A percentile compares a stretch with the other conserved stretches of the same genome.
Evolutionary conservation across 805 yeast genomes (phyloP).

Genomic region (Myxozyma geophila): DNA sequence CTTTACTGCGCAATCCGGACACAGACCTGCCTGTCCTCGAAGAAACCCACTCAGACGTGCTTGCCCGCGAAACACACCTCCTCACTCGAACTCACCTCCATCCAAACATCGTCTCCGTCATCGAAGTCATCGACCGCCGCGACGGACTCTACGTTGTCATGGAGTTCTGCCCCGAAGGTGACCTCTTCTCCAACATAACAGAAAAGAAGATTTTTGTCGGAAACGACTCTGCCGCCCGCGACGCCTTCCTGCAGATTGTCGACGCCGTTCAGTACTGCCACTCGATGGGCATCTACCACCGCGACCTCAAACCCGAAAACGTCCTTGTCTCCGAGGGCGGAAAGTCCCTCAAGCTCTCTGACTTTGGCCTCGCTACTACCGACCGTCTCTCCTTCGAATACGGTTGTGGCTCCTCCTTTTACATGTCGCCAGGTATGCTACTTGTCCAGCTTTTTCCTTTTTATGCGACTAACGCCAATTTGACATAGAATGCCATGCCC

Average conservation of each 20-base stretch:
- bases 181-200: constrained; percentile 82
- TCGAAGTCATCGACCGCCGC: constrained; percentile 68
- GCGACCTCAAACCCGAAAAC: constrained; percentile 96
- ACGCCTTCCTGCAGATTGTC: constrained; percentile 73
- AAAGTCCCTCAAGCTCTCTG: constrained; percentile 66
- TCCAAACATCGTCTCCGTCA: constrained; percentile 76
- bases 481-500: constrained; percentile 21
- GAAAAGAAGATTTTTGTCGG: constrained; percentile 60
- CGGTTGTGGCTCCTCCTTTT: constrained; percentile 85
- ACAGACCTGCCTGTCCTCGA: constrained; percentile 21
- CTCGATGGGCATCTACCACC: constrained; percentile 79
- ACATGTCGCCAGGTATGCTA: constrained; percentile 82
- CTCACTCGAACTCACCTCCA: constrained; percentile 78
- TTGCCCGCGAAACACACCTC: constrained; percentile 61
- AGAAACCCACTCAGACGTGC: constrained; percentile 26
- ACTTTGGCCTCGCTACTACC: constrained; percentile 85
- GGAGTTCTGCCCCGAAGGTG: constrained; percentile 88
- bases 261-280: constrained; percentile 86
- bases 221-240: constrained; percentile 55
- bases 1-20: constrained; percentile 55
- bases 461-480: not conserved
- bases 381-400: constrained; percentile 66
- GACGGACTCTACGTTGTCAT: constrained; percentile 64
- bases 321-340: constrained; percentile 68
- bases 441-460: not conserved